A percentile compares a stretch with the other conserved stretches of the same genome.
phyloP scores from a whole-genome alignment of 805 yeast species.

The Komagataella pastoris region DNA sequence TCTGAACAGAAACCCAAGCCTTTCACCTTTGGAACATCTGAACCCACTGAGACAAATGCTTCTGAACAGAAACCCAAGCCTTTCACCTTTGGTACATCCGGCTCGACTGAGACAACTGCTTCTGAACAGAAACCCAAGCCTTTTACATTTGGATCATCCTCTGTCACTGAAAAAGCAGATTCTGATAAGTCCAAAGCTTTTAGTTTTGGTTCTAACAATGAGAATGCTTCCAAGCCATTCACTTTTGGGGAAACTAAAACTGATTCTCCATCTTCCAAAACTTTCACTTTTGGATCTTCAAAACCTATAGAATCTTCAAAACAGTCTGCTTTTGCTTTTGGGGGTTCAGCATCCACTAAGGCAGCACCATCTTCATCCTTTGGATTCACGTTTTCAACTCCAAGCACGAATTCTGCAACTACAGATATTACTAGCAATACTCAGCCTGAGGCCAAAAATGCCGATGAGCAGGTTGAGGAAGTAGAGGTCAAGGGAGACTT shows the following conservation, averaged over 20 bases:
- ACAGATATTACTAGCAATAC: conserved; percentile 1
- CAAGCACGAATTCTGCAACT: conserved; percentile 3
- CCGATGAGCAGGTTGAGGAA: conserved; percentile 23
- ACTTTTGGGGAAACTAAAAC: conserved; percentile 9
- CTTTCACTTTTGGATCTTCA: conserved; percentile 13
- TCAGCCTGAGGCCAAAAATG: conserved; percentile 8
- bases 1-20: conserved; percentile 2
- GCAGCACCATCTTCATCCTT: conserved; percentile 8
- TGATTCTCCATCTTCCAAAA: conserved; percentile 4
- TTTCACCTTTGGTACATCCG: conserved; percentile 11
- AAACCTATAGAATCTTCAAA: conserved; percentile 2
- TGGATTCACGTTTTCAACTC: conserved; percentile 13
- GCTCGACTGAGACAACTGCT: conserved; percentile 5
- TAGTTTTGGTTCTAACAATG: conserved; percentile 9
- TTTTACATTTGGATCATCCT: conserved; percentile 10
- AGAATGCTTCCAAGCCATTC: conserved; percentile 7
- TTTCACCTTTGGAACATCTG: conserved; percentile 11
- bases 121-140: conserved; percentile 2
- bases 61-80: conserved; percentile 2
- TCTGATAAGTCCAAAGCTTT: conserved; percentile 5
- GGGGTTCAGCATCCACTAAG: not conserved
- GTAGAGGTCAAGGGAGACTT: conserved; percentile 37
- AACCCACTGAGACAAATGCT: conserved; percentile 5
- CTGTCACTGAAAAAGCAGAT: conserved; percentile 3
- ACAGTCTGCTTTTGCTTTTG: not conserved